phyloP scores from a whole-genome alignment of 1,284 basidiomycete genomes.

The Sanghuangporus sanghuang region DNA sequence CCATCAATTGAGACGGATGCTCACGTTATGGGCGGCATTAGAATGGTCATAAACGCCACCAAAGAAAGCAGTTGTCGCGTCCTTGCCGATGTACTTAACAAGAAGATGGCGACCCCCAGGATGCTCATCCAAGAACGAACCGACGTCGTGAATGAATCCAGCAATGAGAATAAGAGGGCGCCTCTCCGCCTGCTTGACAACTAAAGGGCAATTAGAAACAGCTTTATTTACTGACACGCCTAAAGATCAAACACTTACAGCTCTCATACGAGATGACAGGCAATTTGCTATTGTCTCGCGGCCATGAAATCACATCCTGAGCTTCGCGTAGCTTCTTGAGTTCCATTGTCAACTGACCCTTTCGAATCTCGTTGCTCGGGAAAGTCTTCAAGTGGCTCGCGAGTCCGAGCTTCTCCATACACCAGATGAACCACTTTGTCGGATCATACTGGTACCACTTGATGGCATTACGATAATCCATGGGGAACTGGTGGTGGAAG shows the following conservation, averaged over 20 bases:
- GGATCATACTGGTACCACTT: conserved; percentile 90
- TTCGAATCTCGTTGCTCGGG: conserved; percentile 90
- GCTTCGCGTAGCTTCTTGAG: conserved; percentile 75
- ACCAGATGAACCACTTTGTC: conserved; percentile 89
- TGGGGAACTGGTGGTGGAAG: conserved; percentile 93
- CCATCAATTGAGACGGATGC: conserved; percentile 22
- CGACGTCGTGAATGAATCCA: conserved; percentile 89
- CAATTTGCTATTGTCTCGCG: conserved; percentile 68
- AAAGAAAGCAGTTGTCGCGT: conserved; percentile 90
- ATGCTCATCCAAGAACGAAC: conserved; percentile 85
- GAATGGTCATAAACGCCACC: conserved; percentile 93
- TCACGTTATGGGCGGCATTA: conserved; percentile 83
- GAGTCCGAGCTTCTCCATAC: conserved; percentile 59
- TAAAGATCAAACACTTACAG: conserved; percentile 42
- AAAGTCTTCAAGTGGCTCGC: conserved; percentile 82
- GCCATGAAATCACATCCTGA: conserved; percentile 74
- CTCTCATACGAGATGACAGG: conserved; percentile 85
- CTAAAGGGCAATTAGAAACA: conserved; percentile 31
- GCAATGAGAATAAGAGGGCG: conserved; percentile 79
- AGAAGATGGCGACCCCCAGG: conserved; percentile 78
- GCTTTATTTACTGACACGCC: not conserved
- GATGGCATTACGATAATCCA: conserved; percentile 93
- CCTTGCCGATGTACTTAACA: conserved; percentile 69
- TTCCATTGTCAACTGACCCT: conserved; percentile 91
- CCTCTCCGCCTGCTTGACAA: conserved; percentile 71